Evolutionary conservation across 148 eudicot genomes (phyloP), one percentile per base, ranked within the genome.

Genomic region (Arbutus unedo): DNA sequence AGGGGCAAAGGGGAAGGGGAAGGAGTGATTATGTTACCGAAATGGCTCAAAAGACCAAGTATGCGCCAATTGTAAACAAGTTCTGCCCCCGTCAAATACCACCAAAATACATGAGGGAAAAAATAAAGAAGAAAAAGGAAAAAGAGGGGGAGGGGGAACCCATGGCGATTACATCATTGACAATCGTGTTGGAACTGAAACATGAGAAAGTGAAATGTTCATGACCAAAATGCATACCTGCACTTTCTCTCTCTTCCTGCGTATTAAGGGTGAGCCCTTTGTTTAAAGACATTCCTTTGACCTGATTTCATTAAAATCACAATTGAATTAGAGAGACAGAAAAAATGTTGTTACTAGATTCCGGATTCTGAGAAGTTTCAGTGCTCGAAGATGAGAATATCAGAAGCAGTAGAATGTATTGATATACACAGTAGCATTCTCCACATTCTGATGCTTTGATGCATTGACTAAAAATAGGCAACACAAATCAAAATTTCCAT

Each of bases 261-360:
- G 94, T 84, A 48, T 87, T 82, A 77, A 96, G 91, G 76, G 86
- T 4, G 74, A 88, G 43, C 60, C 98, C 97, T 89, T 96, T 93
- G 92, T 93, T 91, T 83, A 88, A 67, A 87, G 99, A 95, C 99
- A 96, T 96, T 83, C 99, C 99, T 89, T 93, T 96, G 47, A 92
- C 98, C 98, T 95, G 89, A 82, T 79, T 74, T 75, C 75, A 87
- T n/a, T 66, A 68, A 55, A 55, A n/a, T 38, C 51, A 81, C 25
- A 81, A 67, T 21, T 78, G 15, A 45, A 43, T 4, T 25, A 57
- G 21, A 18, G 44, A 16, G 19, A 23, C 3, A 23, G 3, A 8
- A 11, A 11, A 62, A 21, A 62, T 62, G 38, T 9, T 54, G 59
- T 64, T 13, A 48, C 74, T 79, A 11, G 15, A 77, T 38, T 45